Evolutionary conservation across 768 basidiomycete species (phyloP), one percentile per base, ranked within the genome.

Genomic region (Lentinula lateritia): DNA sequence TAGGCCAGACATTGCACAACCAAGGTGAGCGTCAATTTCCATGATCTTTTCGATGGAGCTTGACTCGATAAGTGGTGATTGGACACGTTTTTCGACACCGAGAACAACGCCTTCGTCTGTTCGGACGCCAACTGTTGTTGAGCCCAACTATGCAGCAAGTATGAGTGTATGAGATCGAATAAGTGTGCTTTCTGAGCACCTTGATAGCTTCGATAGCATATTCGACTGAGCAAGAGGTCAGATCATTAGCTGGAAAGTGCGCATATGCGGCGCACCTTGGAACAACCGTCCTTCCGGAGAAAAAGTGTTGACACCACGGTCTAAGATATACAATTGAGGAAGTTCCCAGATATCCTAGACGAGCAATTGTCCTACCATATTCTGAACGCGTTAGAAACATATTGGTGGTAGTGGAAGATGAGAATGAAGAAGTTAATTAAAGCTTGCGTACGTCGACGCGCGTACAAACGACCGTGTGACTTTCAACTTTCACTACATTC

Each of bases 131-230:
- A 99, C 91, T 45, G 97, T 97, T 63, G 97, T 98, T 61, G 95
- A 98, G 60, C 97, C 97, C 69, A 98, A 90, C 95, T 98, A 71
- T 60, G 58, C 16, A 45, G 48, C 28, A 60, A 38, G 42, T 36
- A 41, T 13, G 18, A 42, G 43, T 28, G 38, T 45, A 60, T 9
- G 23, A 12, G 12, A 42, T 7, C 15, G 34, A 32, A n/a, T 46
- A 68, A 57, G 20, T 2, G 12, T 3, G n/a, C 48, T 50, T 60
- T 50, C 20, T 28, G 61, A 72, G 62, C 65, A 95, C 95, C 77
- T 97, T 98, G 75, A 98, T 98, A 7, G 97, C 97, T 71, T 99
- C 97, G 72, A 98, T 99, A 56, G 97, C 97, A 81, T 98, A 98
- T 77, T 99, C 97, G 75, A 99, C 96, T 98, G 67, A 1, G 7